Base-by-base conservation (phyloP, 106 monocot species). In the Platanthera zijinensis region DNA sequence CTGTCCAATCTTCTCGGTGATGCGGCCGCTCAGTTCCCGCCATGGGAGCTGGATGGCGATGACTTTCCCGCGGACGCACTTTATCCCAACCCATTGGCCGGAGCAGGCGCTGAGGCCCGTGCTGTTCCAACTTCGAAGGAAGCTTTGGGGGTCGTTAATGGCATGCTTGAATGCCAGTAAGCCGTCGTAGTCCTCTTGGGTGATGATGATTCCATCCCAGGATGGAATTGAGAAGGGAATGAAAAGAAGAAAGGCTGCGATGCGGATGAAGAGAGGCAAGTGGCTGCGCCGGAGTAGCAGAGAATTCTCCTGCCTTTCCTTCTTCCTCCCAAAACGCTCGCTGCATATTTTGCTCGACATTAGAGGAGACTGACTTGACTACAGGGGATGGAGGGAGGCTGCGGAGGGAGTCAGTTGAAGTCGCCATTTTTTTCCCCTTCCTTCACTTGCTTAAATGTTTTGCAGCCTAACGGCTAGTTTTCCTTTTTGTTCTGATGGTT, bases 31-130 rank as follows among this genome's bases (percentile, higher is more conserved):
- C 50, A 95, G 79, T 6, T 81, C 86, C 11, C 81, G 57, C 95
- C 95, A 90, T 0, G 92, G 95, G 70, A 95, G 90, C 45, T 75
- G 81, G 78, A 95, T 92, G 8, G 90, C 88, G 61, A 95, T 84
- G 68, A 92, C 95, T 48, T 88, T 83, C 2, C 95, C 95, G 0
- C 67, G 75, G 48, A 83, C 92, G 70, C 95, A 95, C 74, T 95
- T 95, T 86, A 95, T 92, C 39, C 95, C 95, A 10, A 22, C 63
- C 95, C 95, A 95, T 1, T 21, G 57, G 30, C 95, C 95, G 63
- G 92, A 88, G 84, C 95, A 95, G 3, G 95, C 92, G 12, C 75
- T 86, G 56, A 85, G 69, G 74, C 88, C 90, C 61, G 88, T 82
- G 78, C 54, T 88, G 80, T 95, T 95, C 95, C 95, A 95, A 86